phyloP scores from a whole-genome alignment of 1,284 basidiomycete genomes.

The Malassezia yamatoensis region DNA sequence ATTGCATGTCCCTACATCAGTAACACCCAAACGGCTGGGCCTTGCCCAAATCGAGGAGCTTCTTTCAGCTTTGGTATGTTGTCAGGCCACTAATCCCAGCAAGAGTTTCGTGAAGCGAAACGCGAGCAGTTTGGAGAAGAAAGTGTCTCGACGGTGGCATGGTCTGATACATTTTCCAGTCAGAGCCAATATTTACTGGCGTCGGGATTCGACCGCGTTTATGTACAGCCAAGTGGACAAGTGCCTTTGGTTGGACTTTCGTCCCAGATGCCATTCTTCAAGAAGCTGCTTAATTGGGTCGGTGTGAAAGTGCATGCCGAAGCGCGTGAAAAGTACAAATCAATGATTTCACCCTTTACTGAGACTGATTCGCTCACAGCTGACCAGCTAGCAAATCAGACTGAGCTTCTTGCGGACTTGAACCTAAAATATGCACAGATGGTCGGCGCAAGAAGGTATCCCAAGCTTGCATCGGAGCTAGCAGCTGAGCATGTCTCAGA shows the following conservation, averaged over 20 bases:
- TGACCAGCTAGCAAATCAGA: conserved; percentile 34
- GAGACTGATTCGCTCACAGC: conserved; percentile 29
- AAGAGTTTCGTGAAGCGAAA: conserved; percentile 48
- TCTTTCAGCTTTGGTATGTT: conserved; percentile 40
- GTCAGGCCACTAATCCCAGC: not conserved
- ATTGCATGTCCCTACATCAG: conserved; percentile 45
- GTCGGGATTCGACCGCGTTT: conserved; percentile 49
- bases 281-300: conserved; percentile 48
- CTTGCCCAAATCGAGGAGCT: conserved; percentile 51
- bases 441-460: conserved; percentile 33
- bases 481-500: conserved; percentile 36
- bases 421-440: conserved; percentile 30
- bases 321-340: conserved; percentile 50
- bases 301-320: conserved; percentile 50
- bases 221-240: conserved; percentile 49
- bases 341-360: conserved; percentile 35
- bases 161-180: conserved; percentile 48
- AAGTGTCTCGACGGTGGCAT: conserved; percentile 45
- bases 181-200: conserved; percentile 49
- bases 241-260: conserved; percentile 49
- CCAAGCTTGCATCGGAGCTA: conserved; percentile 21
- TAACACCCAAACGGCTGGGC: conserved; percentile 40
- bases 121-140: conserved; percentile 37
- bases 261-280: conserved; percentile 32
- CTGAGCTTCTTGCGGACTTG: conserved; percentile 40